phyloP scores from a whole-genome alignment of 2,329 filamentous ascomycete genomes.

The Plectosphaerella plurivora region DNA sequence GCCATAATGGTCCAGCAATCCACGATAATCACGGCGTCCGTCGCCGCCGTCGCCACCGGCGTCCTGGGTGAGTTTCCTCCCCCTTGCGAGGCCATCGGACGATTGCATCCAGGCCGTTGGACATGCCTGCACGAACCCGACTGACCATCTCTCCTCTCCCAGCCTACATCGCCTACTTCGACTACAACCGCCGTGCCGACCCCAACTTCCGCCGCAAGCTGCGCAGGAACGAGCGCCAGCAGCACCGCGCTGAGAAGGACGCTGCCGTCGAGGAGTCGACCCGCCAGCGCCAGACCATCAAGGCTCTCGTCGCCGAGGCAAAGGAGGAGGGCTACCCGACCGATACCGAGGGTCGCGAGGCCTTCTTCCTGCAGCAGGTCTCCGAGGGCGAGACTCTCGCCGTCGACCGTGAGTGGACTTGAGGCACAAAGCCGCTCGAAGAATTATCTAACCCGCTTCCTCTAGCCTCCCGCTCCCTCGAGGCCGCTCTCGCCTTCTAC shows the following conservation, averaged over 20 bases:
- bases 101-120: too few relatives aligned
- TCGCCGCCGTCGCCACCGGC: constrained; percentile 56
- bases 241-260: constrained; percentile 68
- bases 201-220: constrained; percentile 63
- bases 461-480: constrained; percentile 43
- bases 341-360: constrained; percentile 88
- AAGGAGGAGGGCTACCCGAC: constrained; percentile 88
- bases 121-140: too few relatives aligned
- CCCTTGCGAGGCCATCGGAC: background rate
- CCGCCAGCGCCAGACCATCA: constrained; percentile 70
- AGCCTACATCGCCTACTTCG: constrained; percentile 67
- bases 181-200: constrained; percentile 60
- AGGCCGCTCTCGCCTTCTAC: constrained; percentile 94
- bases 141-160: background rate
- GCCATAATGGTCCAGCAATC: constrained; percentile 41
- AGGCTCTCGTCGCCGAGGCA: constrained; percentile 70
- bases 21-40: constrained; percentile 56
- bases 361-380: constrained; percentile 95
- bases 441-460: background rate
- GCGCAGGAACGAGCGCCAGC: constrained; percentile 71
- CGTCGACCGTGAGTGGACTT: constrained; percentile 65
- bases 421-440: background rate
- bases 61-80: constrained; percentile 46
- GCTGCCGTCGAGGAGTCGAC: constrained; percentile 61
- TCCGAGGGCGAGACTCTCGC: constrained; percentile 81